Base-by-base conservation (phyloP, 441 rosid species). In the Adansonia madagascariensis region DNA sequence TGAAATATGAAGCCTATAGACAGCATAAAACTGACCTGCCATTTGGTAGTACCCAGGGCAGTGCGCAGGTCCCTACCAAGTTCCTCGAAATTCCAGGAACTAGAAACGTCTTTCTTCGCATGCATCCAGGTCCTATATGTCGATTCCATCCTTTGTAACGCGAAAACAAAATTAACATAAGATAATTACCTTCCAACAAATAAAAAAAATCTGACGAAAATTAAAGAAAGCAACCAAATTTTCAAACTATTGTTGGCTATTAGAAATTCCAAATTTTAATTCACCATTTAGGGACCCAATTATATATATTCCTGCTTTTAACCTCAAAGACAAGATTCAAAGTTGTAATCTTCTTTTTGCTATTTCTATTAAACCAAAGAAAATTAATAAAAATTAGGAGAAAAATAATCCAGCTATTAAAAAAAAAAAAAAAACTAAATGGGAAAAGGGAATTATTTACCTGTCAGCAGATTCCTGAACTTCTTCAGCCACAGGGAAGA, bases 401-500 rank as follows among this genome's bases (percentile, higher is more conserved):
- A 22, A 27, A 44, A 47, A 71, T 60, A 27, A 70, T n/a, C 50
- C 20, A 14, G 46, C 31, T 27, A 27, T 27, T n/a, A n/a, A n/a
- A 24, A 24, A 7, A 6, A 2, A 72, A 39, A 52, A 24, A 8
- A 39, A n/a, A 55, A 43, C 12, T 56, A 15, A 73, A 76, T 47
- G 8, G 63, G 35, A 27, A 73, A 50, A n/a, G 11, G 6, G 6
- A 18, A 69, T 27, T 27, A 27, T 27, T 60, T 60, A 94, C 97
- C 98, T 90, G 86, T 94, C 97, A 6, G 97, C 93, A 15, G 97
- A 94, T 89, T 94, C 97, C 77, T 94, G 98, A 78, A 94, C 97
- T 79, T 94, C 97, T 89, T 94, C 97, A 3, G 98, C 98, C 52
- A 92, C 97, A 44, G 89, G 61, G 83, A 91, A 94, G 88, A 91